phyloP scores from a whole-genome alignment of 306 rosid genomes.

The Luffa aegyptiaca region DNA sequence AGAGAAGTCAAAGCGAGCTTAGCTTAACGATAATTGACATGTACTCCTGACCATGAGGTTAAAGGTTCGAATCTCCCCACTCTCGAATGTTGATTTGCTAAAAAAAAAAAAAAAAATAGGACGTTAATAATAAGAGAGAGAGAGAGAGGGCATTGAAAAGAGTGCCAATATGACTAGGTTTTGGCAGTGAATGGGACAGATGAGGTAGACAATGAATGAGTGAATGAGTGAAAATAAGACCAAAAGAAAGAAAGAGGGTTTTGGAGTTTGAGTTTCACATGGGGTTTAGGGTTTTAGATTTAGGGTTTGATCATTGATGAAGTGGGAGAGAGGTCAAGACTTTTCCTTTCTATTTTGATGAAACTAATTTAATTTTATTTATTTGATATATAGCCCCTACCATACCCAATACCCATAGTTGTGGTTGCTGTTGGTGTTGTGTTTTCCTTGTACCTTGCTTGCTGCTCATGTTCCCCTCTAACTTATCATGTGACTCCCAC shows the following conservation, averaged over 20 bases:
- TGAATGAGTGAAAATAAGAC: not conserved
- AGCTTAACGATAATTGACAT: too few relatives aligned
- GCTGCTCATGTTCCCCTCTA: not conserved
- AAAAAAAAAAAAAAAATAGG: not conserved
- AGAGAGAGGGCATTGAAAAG: not conserved
- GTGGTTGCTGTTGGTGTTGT: not conserved
- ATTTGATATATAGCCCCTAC: not conserved
- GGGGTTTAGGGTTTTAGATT: not conserved
- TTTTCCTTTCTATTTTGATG: not conserved
- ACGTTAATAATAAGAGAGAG: not conserved
- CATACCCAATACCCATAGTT: not conserved
- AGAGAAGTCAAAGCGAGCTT: too few relatives aligned
- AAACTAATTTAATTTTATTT: not conserved
- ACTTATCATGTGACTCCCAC: not conserved
- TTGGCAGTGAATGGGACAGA: constrained; percentile 5
- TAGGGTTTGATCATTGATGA: not conserved
- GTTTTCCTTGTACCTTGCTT: not conserved
- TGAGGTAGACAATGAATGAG: not conserved
- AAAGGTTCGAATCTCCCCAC: too few relatives aligned
- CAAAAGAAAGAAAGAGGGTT: not conserved
- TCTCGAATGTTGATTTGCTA: too few relatives aligned
- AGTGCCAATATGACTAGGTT: constrained; percentile 7
- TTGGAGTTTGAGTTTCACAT: not conserved
- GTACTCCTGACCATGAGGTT: too few relatives aligned
- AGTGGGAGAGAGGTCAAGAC: not conserved